Conservation (phyloP, 2,329 filamentous ascomycete species). For the Westerdykella ornata region DNA sequence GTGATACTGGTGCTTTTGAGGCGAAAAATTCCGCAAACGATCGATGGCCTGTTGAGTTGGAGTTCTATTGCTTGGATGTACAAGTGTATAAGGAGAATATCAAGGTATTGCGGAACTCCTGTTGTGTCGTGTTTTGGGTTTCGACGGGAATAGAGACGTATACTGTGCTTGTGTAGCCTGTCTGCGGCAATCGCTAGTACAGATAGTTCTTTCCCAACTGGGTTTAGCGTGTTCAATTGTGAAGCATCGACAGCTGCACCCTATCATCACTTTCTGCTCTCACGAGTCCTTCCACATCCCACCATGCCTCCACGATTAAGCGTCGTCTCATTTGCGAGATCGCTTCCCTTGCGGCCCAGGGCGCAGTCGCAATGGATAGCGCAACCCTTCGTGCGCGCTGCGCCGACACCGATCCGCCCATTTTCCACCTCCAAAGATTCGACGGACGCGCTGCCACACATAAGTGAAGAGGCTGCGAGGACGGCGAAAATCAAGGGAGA, state of each 20-base stretch:
- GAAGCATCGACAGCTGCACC: conserved; percentile 1
- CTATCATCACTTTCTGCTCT: conserved; percentile 1
- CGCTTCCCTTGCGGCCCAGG: conserved; percentile 30
- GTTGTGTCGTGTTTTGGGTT: too few species aligned
- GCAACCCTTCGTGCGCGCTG: conserved; percentile 15
- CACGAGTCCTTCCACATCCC: background rate
- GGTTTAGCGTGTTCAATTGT: background rate
- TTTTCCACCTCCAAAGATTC: conserved; percentile 29
- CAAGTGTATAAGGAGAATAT: too few species aligned
- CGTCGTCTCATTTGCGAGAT: conserved; percentile 23
- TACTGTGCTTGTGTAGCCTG: too few species aligned
- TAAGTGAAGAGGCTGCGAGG: conserved; percentile 59
- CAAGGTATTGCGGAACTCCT: too few species aligned
- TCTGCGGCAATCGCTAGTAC: too few species aligned
- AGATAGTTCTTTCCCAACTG: background rate
- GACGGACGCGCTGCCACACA: conserved; percentile 47
- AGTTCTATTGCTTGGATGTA: too few species aligned
- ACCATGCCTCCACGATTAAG: conserved; percentile 37
- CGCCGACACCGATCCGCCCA: conserved; percentile 25
- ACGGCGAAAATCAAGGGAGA: conserved; percentile 53
- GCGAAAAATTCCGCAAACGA: too few species aligned
- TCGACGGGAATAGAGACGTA: too few species aligned
- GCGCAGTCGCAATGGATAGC: conserved; percentile 25
- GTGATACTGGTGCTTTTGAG: too few species aligned
- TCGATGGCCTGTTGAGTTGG: too few species aligned